Conservation (phyloP, 2,329 filamentous ascomycete genomes). For the Verticillium isaacii region DNA sequence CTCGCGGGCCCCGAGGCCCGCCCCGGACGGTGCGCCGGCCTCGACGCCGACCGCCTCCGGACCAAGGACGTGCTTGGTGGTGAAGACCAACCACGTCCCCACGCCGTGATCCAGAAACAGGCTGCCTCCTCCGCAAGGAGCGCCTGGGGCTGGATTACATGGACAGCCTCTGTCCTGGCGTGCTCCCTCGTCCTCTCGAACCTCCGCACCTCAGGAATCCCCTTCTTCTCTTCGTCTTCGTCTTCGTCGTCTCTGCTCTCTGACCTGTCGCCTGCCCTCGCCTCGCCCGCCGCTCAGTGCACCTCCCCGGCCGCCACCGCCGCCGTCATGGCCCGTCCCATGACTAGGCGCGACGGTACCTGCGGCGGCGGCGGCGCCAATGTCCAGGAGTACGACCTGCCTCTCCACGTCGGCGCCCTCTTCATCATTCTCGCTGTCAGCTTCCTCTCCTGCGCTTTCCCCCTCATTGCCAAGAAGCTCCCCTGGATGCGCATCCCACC, state of each 20-base stretch:
- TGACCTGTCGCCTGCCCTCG: neutral
- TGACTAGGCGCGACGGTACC: constrained; percentile 7
- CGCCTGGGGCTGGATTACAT: constrained; percentile 34
- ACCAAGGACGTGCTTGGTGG: constrained; percentile 24
- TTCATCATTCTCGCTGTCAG: constrained; percentile 43
- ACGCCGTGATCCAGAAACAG: constrained; percentile 21
- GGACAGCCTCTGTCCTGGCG: constrained; percentile 36
- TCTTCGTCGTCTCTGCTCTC: neutral
- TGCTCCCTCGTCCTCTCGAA: constrained; percentile 24
- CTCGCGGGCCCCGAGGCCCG: constrained; percentile 4
- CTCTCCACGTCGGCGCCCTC: constrained; percentile 54
- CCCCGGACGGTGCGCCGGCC: neutral
- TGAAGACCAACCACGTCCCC: constrained; percentile 32
- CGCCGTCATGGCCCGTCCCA: constrained; percentile 4
- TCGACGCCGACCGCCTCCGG: constrained; percentile 8
- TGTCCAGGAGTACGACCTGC: constrained; percentile 44
- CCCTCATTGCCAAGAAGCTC: constrained; percentile 47
- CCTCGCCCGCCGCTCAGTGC: neutral
- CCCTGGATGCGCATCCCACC: constrained; percentile 49
- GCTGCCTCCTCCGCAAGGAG: constrained; percentile 18
- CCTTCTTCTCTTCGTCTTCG: neutral
- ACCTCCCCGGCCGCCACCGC: neutral
- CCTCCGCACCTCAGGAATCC: constrained; percentile 10
- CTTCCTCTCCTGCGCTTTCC: constrained; percentile 46
- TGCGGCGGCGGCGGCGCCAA: constrained; percentile 23